Evolutionary conservation across 805 yeast species (phyloP).

Genomic region (Yarrowia phangngaensis): DNA sequence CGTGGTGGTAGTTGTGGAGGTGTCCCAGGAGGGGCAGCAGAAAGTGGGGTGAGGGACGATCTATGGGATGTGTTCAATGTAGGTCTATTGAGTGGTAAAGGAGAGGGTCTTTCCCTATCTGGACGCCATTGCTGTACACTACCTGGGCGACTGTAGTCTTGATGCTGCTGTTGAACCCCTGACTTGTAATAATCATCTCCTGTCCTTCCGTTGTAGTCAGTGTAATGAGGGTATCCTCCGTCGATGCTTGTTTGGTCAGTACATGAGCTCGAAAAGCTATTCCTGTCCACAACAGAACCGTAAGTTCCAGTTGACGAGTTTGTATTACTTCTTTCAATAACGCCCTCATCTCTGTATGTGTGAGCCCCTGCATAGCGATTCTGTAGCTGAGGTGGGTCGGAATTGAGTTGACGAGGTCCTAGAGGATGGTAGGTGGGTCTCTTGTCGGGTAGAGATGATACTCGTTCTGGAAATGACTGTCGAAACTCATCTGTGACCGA

Average conservation of each 20-base stretch:
- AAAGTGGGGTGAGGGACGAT: slow-evolving; percentile 3
- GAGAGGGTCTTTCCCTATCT: slow-evolving; percentile 14
- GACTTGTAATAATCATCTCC: slow-evolving; percentile 4
- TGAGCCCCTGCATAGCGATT: slow-evolving; percentile 8
- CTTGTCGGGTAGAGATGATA: slow-evolving; percentile 13
- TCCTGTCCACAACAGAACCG: not conserved
- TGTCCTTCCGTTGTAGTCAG: not conserved
- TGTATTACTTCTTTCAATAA: slow-evolving; percentile 13
- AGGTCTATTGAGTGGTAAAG: slow-evolving; percentile 16
- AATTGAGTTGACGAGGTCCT: slow-evolving; percentile 14
- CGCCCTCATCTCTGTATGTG: slow-evolving; percentile 5
- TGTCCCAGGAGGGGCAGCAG: not conserved
- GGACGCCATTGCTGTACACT: slow-evolving; percentile 14
- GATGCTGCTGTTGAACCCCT: slow-evolving; percentile 11
- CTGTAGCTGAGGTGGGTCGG: slow-evolving; percentile 1
- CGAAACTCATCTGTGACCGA: slow-evolving; percentile 29
- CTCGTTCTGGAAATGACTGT: slow-evolving; percentile 3
- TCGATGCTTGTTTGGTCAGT: slow-evolving; percentile 10
- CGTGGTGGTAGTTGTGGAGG: slow-evolving; percentile 13
- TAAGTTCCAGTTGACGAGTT: slow-evolving; percentile 1
- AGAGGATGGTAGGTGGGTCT: slow-evolving; percentile 10
- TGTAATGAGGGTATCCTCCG: not conserved
- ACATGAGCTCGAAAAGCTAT: not conserved
- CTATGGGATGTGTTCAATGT: slow-evolving; percentile 16
- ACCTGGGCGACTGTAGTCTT: slow-evolving; percentile 2